Percentiles rank a stretch among this genome's conserved stretches.
Evolutionary conservation across 306 rosid species (phyloP).

Genomic region (Hippophae tibetana): DNA sequence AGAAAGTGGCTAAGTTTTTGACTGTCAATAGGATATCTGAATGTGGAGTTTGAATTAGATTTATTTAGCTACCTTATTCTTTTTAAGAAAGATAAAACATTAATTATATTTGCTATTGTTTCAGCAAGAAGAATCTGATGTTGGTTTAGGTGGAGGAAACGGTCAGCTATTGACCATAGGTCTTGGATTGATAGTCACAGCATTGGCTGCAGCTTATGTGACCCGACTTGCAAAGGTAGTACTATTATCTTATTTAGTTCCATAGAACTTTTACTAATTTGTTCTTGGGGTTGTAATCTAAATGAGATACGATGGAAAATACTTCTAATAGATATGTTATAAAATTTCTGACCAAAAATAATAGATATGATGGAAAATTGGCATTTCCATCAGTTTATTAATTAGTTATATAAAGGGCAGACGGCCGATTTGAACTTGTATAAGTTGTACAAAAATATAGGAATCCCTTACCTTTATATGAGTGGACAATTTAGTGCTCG

Average conservation of each 20-base stretch:
- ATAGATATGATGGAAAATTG: too few relatives aligned
- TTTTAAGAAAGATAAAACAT: neutral
- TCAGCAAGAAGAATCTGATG: constrained; percentile 89
- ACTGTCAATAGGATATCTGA: neutral
- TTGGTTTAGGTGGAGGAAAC: constrained; percentile 58
- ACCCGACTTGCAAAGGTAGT: constrained; percentile 84
- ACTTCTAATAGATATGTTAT: too few relatives aligned
- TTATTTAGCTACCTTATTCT: neutral
- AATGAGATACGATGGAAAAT: too few relatives aligned
- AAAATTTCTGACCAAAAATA: too few relatives aligned
- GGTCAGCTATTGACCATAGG: constrained; percentile 73
- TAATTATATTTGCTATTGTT: constrained; percentile 18
- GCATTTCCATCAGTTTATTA: too few relatives aligned
- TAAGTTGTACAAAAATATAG: too few relatives aligned
- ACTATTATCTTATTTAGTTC: neutral
- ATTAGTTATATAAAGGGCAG: too few relatives aligned
- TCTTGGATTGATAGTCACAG: constrained; percentile 72
- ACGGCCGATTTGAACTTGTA: too few relatives aligned
- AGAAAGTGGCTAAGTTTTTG: neutral
- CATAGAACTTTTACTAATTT: too few relatives aligned
- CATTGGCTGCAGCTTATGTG: constrained; percentile 78
- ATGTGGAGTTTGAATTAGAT: neutral
- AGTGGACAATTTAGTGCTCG: too few relatives aligned
- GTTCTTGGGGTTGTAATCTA: neutral
- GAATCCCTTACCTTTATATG: too few relatives aligned